Conservation (phyloP, 2,329 filamentous ascomycete genomes). For the Pseudocercospora fuligena region DNA sequence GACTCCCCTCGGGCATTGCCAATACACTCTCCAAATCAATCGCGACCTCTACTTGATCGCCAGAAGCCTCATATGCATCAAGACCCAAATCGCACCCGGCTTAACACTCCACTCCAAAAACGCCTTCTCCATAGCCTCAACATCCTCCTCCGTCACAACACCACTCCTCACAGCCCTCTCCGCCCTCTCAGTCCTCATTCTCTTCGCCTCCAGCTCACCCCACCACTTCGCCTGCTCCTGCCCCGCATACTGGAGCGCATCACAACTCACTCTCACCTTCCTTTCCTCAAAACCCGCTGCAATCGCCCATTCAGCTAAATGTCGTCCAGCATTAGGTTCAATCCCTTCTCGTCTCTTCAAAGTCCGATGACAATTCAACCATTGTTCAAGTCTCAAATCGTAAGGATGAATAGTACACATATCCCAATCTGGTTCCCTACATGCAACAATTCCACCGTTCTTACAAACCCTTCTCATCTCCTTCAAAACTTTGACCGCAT, state of each 20-base stretch:
- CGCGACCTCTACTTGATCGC: not conserved
- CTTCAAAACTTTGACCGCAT: not conserved
- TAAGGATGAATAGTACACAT: not conserved
- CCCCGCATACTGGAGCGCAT: conserved; percentile 1
- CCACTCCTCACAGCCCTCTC: not conserved
- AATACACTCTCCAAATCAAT: too few relatives aligned
- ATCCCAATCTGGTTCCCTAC: not conserved
- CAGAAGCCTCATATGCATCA: not conserved
- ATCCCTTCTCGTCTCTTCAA: not conserved
- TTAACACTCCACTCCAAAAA: not conserved
- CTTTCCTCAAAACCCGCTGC: not conserved
- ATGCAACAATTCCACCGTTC: not conserved
- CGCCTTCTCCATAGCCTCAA: not conserved
- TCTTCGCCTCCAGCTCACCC: not conserved
- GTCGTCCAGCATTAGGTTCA: not conserved
- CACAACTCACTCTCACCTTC: not conserved
- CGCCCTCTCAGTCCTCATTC: conserved; percentile 4
- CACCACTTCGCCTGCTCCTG: conserved; percentile 5
- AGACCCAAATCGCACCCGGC: not conserved
- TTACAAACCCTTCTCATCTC: not conserved
- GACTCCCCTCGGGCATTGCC: too few relatives aligned
- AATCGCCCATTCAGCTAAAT: not conserved
- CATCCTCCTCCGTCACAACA: not conserved
- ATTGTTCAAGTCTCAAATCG: not conserved
- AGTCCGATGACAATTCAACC: not conserved